These are phyloP conservation scores for Letharia lupina DNA, from an alignment of 495 filamentous ascomycete species.

Conservation along the genomic window DNA sequence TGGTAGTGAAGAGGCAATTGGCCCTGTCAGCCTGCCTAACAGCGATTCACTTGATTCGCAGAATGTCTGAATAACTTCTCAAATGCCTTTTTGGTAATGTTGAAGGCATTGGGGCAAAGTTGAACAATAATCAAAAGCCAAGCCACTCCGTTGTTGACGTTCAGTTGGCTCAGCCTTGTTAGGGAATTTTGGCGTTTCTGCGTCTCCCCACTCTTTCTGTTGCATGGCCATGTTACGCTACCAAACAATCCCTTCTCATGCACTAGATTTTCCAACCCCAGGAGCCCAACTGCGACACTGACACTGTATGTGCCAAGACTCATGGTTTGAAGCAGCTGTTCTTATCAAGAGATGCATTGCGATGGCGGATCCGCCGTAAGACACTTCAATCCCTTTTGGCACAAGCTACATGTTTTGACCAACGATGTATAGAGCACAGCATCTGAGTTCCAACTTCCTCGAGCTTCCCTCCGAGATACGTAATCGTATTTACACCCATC, in stretches of 20 bases:
- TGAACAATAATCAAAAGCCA: conserved; percentile 8
- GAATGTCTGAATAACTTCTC: conserved; percentile 16
- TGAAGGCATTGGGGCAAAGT: conserved; percentile 10
- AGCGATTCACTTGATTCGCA: conserved; percentile 14
- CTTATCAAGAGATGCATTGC: not conserved
- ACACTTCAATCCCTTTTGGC: not conserved
- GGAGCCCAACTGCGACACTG: not conserved
- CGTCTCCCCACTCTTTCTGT: too few relatives aligned
- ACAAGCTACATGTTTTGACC: not conserved
- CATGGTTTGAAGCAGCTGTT: not conserved
- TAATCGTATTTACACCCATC: not conserved
- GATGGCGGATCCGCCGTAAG: not conserved
- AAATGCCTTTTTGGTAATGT: not conserved
- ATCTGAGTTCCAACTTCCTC: not conserved
- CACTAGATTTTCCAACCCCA: not conserved
- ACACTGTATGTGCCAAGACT: not conserved
- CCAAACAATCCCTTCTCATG: too few relatives aligned
- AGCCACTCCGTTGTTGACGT: conserved; percentile 12
- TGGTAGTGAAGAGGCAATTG: not conserved
- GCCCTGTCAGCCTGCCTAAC: not conserved
- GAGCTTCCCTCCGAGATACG: not conserved
- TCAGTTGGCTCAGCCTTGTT: conserved; percentile 12
- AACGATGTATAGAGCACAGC: not conserved
- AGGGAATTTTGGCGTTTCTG: not conserved
- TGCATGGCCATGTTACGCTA: too few relatives aligned